Evolutionary conservation across 2,329 filamentous ascomycete species (phyloP).

Genomic region (Pestalotiopsis sp.): DNA sequence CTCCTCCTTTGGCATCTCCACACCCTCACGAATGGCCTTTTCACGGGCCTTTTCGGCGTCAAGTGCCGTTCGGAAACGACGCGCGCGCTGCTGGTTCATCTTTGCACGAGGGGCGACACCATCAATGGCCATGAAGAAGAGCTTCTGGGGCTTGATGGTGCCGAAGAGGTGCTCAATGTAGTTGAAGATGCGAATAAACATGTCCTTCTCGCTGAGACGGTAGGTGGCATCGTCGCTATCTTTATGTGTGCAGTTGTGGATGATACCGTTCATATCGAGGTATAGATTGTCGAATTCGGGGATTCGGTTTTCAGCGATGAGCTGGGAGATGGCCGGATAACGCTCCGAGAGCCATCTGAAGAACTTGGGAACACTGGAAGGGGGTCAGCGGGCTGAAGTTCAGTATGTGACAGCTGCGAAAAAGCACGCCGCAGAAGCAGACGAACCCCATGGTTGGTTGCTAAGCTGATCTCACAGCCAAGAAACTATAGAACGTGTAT

Average conservation of each 20-base stretch:
- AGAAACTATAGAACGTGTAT: not conserved
- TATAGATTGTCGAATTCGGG: constrained; percentile 99
- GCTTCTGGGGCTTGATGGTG: constrained; percentile 97
- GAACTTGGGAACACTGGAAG: constrained; percentile 75
- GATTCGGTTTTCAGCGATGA: constrained; percentile 98
- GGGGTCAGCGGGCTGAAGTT: constrained; percentile 18
- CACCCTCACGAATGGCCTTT: constrained; percentile 85
- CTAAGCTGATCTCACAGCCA: not conserved
- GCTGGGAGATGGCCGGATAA: constrained; percentile 96
- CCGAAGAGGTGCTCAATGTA: constrained; percentile 99
- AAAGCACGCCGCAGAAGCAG: not conserved
- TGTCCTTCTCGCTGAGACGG: constrained; percentile 94
- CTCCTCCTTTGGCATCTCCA: constrained; percentile 92
- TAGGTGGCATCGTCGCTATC: constrained; percentile 91
- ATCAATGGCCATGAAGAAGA: constrained; percentile 99
- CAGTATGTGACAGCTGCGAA: constrained; percentile 12
- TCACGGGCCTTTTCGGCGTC: constrained; percentile 89
- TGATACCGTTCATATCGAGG: constrained; percentile 98
- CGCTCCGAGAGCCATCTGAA: constrained; percentile 99
- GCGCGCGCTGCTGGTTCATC: constrained; percentile 98
- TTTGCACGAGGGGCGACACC: constrained; percentile 96
- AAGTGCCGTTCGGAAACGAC: constrained; percentile 91
- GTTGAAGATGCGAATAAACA: constrained; percentile 99
- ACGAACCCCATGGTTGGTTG: constrained; percentile 17
- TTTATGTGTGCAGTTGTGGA: constrained; percentile 98